Base-by-base conservation (phyloP, 148 eudicot genomes). In the Vaccinium corymbosum region DNA sequence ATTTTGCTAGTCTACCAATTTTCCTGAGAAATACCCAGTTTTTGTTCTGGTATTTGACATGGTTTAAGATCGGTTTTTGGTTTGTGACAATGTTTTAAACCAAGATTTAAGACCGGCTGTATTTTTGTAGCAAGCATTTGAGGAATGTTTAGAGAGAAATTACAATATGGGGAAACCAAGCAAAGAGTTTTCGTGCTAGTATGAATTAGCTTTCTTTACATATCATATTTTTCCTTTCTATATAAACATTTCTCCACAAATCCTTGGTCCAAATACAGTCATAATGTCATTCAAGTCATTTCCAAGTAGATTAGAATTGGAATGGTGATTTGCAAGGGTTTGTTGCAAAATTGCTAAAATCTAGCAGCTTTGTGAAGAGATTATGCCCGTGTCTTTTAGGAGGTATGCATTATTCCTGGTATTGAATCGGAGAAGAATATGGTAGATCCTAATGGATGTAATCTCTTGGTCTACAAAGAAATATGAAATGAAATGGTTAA, bases 291-390 rank as follows among this genome's bases (percentile, higher is more conserved):
- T 76, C 20, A 2, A 78, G 80, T 29, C 46, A 51, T 78, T 78
- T 25, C 19, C 72, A 25, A 27, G 35, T 27, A 25, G 72, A 25
- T 66, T 25, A 27, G 72, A 27, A 25, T 10, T 56, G 82, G 17
- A 9, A 25, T 80, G 61, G 70, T 57, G 16, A 7, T 80, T 35
- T 5, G 16, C 29, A 59, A 56, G 50, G 29, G 2, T 80, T 3
- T 80, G 16, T 17, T 80, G n/a, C 81, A 16, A 77, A 78, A 53
- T 53, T 78, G 35, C 64, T 29, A 17, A 27, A 55, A 53, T 55
- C 27, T 61, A 51, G 59, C 64, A 14, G 64, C 62, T 29, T 29
- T 78, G 56, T 53, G 2, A 29, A 78, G 19, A 10, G 62, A 78
- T 78, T 25, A 29, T 78, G 6, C 19, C 6, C 25, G 20, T 77